Evolutionary conservation across 140 eudicot species (phyloP), one percentile per base, ranked within the genome.

Genomic region (Ambrosia hybrid): DNA sequence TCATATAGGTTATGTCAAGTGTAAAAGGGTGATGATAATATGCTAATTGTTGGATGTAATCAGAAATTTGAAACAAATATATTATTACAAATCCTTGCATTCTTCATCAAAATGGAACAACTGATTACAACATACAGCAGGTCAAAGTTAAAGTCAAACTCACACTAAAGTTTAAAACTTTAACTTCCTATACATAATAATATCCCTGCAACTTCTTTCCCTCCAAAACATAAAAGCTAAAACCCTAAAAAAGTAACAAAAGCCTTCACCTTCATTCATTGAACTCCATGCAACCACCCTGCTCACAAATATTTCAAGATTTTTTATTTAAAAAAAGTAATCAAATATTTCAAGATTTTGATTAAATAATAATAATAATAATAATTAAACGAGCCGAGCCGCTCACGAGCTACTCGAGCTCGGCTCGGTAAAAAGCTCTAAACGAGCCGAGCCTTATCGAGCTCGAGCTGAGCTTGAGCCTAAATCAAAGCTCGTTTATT

Each of bases 71-170:
- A 45, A 45, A 55, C 49, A 70, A 70, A 21, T 21, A 21, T 21
- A 77, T 79, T 79, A 79, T 72, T 67, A 80, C 80, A 71, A 75
- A 76, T 52, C 57, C 60, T 51, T 71, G 75, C 71, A 71, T 72
- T 71, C 81, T 57, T 61, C 81, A 65, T 62, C 67, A 61, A 63
- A 63, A 37, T 63, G 51, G 51, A 60, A 21, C 26, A 21, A 21
- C 26, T 21, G 26, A 21, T 36, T 51, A 64, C 69, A 64, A 64
- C 69, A 64, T 64, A 64, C 69, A 64, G 51, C 69, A 64, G 81
- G 55, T 71, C 78, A 81, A 81, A 38, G 68, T 37, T 14, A 39
- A 62, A 57, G 70, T 73, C 61, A 73, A 72, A 60, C 49, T 52
- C 66, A 64, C 51, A 67, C 65, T 59, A 67, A 60, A 79, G 48